phyloP scores from a whole-genome alignment of 306 rosid genomes.

The Vicia sativa region DNA sequence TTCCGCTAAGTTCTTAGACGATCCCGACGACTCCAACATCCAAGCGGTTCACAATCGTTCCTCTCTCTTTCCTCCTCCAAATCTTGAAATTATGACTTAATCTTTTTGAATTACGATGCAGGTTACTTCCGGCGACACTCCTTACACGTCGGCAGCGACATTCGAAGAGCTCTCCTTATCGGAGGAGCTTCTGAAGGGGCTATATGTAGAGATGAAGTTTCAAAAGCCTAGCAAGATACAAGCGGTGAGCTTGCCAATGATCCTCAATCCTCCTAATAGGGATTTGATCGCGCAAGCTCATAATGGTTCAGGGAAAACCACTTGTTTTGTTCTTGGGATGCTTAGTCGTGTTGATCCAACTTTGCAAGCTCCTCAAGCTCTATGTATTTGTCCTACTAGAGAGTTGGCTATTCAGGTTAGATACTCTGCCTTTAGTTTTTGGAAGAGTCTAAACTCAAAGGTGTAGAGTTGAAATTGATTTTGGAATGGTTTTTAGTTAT shows the following conservation, averaged over 20 bases:
- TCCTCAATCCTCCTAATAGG: conserved; percentile 69
- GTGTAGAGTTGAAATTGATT: no score
- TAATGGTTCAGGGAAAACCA: conserved; percentile 94
- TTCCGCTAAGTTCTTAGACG: conserved; percentile 55
- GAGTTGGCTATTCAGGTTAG: conserved; percentile 86
- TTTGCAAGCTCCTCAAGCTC: conserved; percentile 77
- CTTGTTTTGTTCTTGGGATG: conserved; percentile 96
- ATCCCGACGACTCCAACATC: conserved; percentile 76
- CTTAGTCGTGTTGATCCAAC: conserved; percentile 81
- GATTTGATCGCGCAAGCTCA: conserved; percentile 94
- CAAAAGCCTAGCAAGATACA: conserved; percentile 90
- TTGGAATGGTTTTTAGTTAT: no score
- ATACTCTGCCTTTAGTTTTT: neutral
- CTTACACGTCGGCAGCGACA: conserved; percentile 74
- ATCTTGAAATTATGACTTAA: conserved; percentile 13
- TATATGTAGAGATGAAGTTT: conserved; percentile 85
- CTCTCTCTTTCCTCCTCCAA: neutral
- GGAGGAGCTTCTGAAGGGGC: conserved; percentile 73
- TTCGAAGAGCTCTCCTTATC: conserved; percentile 74
- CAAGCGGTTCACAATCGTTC: conserved; percentile 50
- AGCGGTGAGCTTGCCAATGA: conserved; percentile 87
- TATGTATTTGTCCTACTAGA: conserved; percentile 88
- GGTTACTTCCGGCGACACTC: conserved; percentile 74
- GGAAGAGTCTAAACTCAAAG: no score
- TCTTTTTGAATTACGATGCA: conserved; percentile 35